Percentiles rank a stretch among this genome's conserved stretches.
Evolutionary conservation across 2,329 filamentous ascomycete genomes (phyloP).

Genomic region (Hymenoscyphus infarciens): DNA sequence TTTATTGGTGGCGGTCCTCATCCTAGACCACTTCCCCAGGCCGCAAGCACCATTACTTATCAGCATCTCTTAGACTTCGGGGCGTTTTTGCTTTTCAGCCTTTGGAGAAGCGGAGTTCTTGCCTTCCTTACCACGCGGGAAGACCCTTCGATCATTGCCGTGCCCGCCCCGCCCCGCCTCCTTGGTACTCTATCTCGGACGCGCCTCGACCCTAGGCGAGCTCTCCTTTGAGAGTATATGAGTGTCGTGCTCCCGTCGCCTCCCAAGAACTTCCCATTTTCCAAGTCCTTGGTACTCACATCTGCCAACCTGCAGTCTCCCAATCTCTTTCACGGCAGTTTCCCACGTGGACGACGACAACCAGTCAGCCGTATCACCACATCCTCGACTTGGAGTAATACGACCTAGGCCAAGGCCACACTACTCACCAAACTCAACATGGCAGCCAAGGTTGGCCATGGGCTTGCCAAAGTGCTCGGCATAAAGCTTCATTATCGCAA

Average conservation of each 20-base stretch:
- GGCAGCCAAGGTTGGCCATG: slow-evolving; percentile 60
- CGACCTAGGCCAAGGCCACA: background rate
- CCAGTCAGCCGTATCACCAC: background rate
- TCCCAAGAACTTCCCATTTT: background rate
- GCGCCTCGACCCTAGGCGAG: slow-evolving; percentile 7
- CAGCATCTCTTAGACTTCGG: background rate
- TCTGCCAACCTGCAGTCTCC: background rate
- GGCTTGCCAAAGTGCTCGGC: slow-evolving; percentile 72
- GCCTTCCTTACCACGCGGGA: background rate
- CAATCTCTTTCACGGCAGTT: background rate
- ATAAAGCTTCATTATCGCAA: slow-evolving; percentile 76
- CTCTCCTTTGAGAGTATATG: slow-evolving; percentile 19
- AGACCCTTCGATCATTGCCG: background rate
- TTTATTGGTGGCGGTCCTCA: slow-evolving; percentile 26
- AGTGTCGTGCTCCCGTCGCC: slow-evolving; percentile 10
- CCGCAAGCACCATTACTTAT: too few species aligned
- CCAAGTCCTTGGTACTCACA: background rate
- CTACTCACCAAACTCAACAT: background rate
- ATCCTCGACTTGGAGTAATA: background rate
- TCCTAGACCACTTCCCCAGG: slow-evolving; percentile 7
- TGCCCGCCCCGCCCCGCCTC: background rate
- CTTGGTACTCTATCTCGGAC: background rate
- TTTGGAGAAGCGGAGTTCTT: background rate
- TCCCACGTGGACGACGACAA: slow-evolving; percentile 1
- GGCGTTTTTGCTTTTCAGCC: background rate